phyloP scores from a whole-genome alignment of 1,284 basidiomycete genomes.

The Moesziomyces sp. region DNA sequence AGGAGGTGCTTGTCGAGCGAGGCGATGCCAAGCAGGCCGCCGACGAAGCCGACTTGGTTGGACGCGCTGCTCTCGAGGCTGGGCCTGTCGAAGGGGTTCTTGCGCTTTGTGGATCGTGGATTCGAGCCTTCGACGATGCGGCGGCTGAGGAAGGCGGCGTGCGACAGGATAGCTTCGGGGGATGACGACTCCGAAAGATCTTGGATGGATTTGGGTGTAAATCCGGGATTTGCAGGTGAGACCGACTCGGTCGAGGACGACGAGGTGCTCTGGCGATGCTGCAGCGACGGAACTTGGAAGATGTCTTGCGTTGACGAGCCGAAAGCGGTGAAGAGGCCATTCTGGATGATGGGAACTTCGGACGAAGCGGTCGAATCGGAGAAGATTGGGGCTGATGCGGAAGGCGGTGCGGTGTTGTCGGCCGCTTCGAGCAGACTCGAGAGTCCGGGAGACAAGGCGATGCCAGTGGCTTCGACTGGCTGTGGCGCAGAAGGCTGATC shows the following conservation, averaged over 20 bases:
- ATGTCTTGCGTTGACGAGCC: slow-evolving; percentile 3
- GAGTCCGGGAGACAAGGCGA: slow-evolving; percentile 27
- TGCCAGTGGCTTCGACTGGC: neutral
- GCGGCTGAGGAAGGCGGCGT: slow-evolving; percentile 14
- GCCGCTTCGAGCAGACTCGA: slow-evolving; percentile 32
- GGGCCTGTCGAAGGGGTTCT: slow-evolving; percentile 25
- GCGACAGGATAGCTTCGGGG: slow-evolving; percentile 9
- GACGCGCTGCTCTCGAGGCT: neutral
- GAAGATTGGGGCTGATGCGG: no score
- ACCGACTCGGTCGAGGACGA: slow-evolving; percentile 1
- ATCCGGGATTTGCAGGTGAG: neutral
- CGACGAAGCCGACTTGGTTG: slow-evolving; percentile 31
- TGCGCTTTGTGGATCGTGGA: slow-evolving; percentile 1
- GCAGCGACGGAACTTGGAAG: neutral
- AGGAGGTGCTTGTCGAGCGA: slow-evolving; percentile 36
- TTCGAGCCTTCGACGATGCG: neutral
- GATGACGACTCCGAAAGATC: slow-evolving; percentile 11
- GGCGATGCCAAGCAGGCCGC: slow-evolving; percentile 30
- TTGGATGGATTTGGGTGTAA: slow-evolving; percentile 8
- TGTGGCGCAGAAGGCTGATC: neutral
- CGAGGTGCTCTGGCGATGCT: neutral
- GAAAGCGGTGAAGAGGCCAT: slow-evolving; percentile 24
- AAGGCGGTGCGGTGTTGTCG: neutral
- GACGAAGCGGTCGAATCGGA: neutral
- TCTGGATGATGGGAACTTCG: slow-evolving; percentile 19